Percentiles rank a stretch among this genome's conserved stretches.
Conservation (phyloP, 139 green algal species). For the Chlamydomonas sphaeroides region DNA sequence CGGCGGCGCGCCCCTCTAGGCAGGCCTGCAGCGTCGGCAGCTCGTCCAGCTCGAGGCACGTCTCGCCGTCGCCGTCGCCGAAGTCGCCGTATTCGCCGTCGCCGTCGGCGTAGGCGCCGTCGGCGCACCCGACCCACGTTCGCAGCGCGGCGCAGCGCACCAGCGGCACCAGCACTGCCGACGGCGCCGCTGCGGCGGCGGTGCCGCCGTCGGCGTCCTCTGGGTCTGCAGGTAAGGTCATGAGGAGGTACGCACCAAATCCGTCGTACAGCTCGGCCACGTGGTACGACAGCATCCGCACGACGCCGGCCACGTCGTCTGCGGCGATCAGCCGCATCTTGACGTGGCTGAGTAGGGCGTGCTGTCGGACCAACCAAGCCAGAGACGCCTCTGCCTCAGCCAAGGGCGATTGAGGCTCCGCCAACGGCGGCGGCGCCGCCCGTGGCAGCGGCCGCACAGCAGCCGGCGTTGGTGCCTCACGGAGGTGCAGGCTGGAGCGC, state of each 20-base stretch:
- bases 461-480: too few species aligned
- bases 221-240: not conserved
- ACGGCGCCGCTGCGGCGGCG: not conserved
- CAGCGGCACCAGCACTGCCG: constrained; percentile 29
- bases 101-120: not conserved
- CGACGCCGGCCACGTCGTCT: constrained; percentile 27
- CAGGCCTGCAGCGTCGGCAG: constrained; percentile 17
- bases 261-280: constrained; percentile 26
- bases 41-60: not conserved
- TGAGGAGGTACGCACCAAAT: constrained; percentile 13
- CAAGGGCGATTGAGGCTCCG: not conserved
- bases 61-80: not conserved
- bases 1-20: not conserved
- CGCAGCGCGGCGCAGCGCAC: not conserved
- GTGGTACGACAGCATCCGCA: constrained; percentile 11
- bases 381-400: not conserved
- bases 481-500: not conserved
- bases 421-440: too few species aligned
- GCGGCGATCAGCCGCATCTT: constrained; percentile 7
- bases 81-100: not conserved
- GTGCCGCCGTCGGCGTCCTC: not conserved
- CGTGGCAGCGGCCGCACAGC: not conserved
- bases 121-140: not conserved
- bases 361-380: not conserved
- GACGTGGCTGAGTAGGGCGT: not conserved